Evolutionary conservation across 306 rosid genomes (phyloP).

Genomic region (Cajanus cajan): DNA sequence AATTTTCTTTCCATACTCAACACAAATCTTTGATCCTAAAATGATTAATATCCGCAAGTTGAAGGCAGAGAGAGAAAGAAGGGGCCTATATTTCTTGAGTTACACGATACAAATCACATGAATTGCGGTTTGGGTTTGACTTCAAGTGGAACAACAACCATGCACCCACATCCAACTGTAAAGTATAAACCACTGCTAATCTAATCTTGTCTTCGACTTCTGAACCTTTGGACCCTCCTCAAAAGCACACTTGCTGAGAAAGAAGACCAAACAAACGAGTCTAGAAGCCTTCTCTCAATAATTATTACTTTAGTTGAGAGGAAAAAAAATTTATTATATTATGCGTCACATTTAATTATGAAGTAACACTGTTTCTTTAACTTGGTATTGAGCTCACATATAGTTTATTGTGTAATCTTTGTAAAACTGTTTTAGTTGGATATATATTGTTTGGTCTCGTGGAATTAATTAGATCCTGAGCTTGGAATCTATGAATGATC

Average conservation of each 20-base stretch:
- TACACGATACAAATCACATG: conserved; percentile 28
- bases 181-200: neutral
- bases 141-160: neutral
- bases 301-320: neutral
- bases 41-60: neutral
- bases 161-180: conserved; percentile 12
- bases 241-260: neutral
- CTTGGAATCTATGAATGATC: neutral
- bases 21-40: neutral
- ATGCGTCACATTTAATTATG: neutral
- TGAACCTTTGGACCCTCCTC: conserved; percentile 1
- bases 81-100: conserved; percentile 21
- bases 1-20: neutral
- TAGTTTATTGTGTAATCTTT: neutral
- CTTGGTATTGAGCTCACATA: neutral
- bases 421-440: neutral
- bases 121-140: conserved; percentile 10
- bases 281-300: neutral
- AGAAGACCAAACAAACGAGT: neutral
- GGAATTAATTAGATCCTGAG: neutral
- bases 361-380: neutral
- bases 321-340: neutral
- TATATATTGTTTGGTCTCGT: neutral
- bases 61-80: neutral
- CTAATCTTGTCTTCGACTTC: neutral